phyloP scores from a whole-genome alignment of 139 green algal genomes.

The Chlamydomonas asymmetrica region DNA sequence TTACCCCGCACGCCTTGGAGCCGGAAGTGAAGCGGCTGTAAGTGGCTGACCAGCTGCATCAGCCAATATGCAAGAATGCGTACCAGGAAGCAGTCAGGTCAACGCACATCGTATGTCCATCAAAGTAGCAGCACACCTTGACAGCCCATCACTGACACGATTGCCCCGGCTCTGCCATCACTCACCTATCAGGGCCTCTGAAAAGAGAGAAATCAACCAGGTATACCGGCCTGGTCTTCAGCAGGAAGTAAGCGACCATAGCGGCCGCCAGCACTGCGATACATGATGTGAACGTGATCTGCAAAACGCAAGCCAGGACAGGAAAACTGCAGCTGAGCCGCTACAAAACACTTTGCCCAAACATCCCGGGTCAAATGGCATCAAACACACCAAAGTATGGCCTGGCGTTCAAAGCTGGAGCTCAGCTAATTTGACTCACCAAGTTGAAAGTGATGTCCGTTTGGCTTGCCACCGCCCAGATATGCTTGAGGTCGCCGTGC shows the following conservation, averaged over 20 bases:
- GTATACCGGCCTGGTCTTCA: constrained; percentile 86
- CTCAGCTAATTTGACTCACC: too few species aligned
- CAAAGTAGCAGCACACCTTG: too few species aligned
- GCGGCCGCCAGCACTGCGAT: constrained; percentile 64
- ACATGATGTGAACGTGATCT: constrained; percentile 74
- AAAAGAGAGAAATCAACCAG: constrained; percentile 87
- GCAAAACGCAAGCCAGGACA: constrained; percentile 10
- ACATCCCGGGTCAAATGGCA: too few species aligned
- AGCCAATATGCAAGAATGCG: too few species aligned
- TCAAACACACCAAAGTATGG: too few species aligned
- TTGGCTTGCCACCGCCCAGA: constrained; percentile 68
- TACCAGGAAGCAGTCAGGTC: background rate
- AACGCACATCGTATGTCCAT: background rate
- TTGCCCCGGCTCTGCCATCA: too few species aligned
- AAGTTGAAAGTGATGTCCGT: constrained; percentile 92
- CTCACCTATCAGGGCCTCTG: constrained; percentile 66
- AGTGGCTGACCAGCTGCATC: constrained; percentile 39
- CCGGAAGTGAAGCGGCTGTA: constrained; percentile 40
- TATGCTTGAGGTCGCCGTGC: constrained; percentile 66
- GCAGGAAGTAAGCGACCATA: constrained; percentile 68
- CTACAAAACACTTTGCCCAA: background rate
- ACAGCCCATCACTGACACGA: too few species aligned
- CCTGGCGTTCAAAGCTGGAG: too few species aligned
- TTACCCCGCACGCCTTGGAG: constrained; percentile 28
- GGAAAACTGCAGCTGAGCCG: too few species aligned